Evolutionary conservation across 805 yeast species (phyloP), one percentile per base, ranked within the genome.

Genomic region (Cyberlindnera americana): DNA sequence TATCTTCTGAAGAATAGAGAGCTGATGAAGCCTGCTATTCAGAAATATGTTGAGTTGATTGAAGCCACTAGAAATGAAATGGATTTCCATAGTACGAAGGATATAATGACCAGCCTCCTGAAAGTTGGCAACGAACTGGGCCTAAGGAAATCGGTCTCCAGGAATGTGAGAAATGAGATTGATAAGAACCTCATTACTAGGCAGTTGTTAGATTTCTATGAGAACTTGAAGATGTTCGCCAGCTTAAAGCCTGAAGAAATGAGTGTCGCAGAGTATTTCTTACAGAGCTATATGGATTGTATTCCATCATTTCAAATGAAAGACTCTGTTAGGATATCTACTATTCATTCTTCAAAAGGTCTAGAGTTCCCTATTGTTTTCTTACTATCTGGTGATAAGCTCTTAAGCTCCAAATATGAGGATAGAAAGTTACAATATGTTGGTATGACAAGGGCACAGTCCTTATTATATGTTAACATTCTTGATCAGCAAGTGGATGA

Each of bases 301-400:
- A 27, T 57, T 37, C 46, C 69, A 50, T 24, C 49, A 40, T 16
- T 49, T 33, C 32, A 56, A 47, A 31, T 54, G 37, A 44, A 62
- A 43, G 44, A 57, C 28, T 55, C 67, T 14, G 62, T 83, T 6
- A 77, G 76, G 36, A 48, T 83, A 1, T 77, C 88, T 0, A 84
- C 91, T 0, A 73, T 84, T 2, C 91, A 84, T 57, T 69, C 85
- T 0, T 78, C 90, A 1, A 84, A 84, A 49, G 91, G 93, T 0
- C 57, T 82, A 5, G 89, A 83, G 46, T 82, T 77, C 49, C 88
- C 89, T 0, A 66, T 81, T 11, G 87, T 81, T 2, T 82, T 83
- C 56, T 31, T 44, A 11, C 54, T 36, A 21, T 18, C 32, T 15
- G 46, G 46, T 5, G 37, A 30, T 4, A 21, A 19, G 19, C 23